These are phyloP conservation scores for Pilobolus umbonatus DNA, from an alignment of 192 early-diverging fungal genomes.

Conservation along the genomic window DNA sequence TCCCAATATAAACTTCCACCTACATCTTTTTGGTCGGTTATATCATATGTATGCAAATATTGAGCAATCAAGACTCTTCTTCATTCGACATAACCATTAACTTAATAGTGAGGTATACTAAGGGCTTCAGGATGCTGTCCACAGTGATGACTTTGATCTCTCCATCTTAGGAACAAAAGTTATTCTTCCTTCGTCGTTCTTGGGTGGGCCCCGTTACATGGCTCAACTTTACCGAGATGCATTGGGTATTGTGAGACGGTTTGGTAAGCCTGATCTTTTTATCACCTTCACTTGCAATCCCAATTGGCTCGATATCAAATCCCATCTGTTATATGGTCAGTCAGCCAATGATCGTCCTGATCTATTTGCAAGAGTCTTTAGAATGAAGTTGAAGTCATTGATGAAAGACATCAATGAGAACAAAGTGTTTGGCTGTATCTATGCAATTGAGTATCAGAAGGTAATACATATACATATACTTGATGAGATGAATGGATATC, in stretches of 20 bases:
- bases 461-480: too few species aligned
- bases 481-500: too few species aligned
- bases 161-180: constrained; percentile 1
- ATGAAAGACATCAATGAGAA: constrained; percentile 13
- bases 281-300: constrained; percentile 35
- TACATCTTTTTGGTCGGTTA: not conserved
- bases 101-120: not conserved
- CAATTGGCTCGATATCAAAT: too few species aligned
- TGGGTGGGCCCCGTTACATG: constrained; percentile 24
- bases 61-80: not conserved
- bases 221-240: constrained; percentile 19
- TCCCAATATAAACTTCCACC: too few species aligned
- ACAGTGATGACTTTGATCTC: not conserved
- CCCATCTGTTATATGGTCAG: too few species aligned
- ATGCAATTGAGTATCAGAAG: too few species aligned
- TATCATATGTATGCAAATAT: not conserved
- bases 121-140: not conserved
- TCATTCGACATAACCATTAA: too few species aligned
- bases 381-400: constrained; percentile 10
- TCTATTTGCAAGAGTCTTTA: constrained; percentile 15
- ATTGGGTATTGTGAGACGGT: constrained; percentile 17
- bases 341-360: constrained; percentile 12
- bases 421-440: constrained; percentile 18
- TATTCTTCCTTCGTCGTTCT: constrained; percentile 28
- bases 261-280: constrained; percentile 37